phyloP scores from a whole-genome alignment of 1,139 yeast species.

The Zygoascus hellenicus region DNA sequence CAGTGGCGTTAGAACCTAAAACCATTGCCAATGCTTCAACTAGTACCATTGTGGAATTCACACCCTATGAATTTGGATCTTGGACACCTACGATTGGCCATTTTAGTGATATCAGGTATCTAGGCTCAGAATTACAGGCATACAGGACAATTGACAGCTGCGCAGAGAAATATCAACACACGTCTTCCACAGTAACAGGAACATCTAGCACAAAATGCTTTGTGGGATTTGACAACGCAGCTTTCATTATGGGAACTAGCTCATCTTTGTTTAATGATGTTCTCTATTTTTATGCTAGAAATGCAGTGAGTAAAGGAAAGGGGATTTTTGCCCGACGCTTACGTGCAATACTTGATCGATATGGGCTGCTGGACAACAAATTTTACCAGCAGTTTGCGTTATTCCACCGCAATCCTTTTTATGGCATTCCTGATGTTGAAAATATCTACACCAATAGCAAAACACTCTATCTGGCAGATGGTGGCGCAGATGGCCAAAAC shows the following conservation, averaged over 20 bases:
- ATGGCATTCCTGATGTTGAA: slow-evolving; percentile 19
- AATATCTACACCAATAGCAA: slow-evolving; percentile 31
- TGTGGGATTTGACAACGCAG: slow-evolving; percentile 69
- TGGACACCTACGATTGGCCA: slow-evolving; percentile 76
- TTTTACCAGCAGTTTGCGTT: slow-evolving; percentile 20
- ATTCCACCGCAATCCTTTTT: slow-evolving; percentile 19
- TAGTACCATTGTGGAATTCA: slow-evolving; percentile 72
- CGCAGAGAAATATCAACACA: background rate
- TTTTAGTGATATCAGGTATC: slow-evolving; percentile 61
- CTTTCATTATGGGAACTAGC: slow-evolving; percentile 68
- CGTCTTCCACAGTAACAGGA: background rate
- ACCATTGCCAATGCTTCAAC: slow-evolving; percentile 48
- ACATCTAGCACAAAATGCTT: slow-evolving; percentile 40
- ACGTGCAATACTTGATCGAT: slow-evolving; percentile 7
- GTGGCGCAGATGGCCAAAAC: slow-evolving; percentile 79
- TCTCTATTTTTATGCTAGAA: slow-evolving; percentile 17
- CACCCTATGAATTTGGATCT: slow-evolving; percentile 80
- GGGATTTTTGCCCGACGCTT: slow-evolving; percentile 9
- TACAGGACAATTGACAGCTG: slow-evolving; percentile 36
- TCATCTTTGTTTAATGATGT: slow-evolving; percentile 70
- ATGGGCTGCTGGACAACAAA: slow-evolving; percentile 11
- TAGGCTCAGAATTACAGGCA: slow-evolving; percentile 59
- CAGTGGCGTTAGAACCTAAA: slow-evolving; percentile 71
- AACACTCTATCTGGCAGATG: slow-evolving; percentile 61
- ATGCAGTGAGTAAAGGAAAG: slow-evolving; percentile 12